Evolutionary conservation across 176 grass and related monocot genomes (phyloP).

Genomic region (Oryza glaberrima): DNA sequence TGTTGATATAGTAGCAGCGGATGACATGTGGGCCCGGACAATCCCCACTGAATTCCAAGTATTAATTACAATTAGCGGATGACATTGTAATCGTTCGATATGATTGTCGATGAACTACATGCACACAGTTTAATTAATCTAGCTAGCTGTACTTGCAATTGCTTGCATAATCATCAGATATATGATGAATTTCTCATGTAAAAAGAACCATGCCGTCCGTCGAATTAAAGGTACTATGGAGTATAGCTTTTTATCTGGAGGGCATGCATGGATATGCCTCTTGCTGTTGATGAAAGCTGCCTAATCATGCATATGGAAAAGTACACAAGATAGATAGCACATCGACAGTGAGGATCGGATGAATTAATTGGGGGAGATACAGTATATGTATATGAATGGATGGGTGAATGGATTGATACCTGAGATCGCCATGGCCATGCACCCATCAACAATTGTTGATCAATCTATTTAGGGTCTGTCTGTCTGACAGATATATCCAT

Average conservation of each 20-base stretch:
- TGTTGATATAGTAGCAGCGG: too few relatives aligned
- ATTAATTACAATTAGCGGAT: too few relatives aligned
- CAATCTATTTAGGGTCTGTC: not conserved
- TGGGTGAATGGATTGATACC: not conserved
- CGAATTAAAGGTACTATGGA: not conserved
- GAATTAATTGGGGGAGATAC: not conserved
- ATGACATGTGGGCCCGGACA: too few relatives aligned
- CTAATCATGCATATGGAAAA: not conserved
- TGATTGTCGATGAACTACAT: too few relatives aligned
- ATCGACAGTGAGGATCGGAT: not conserved
- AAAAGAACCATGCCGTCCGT: not conserved
- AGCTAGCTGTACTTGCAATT: too few relatives aligned
- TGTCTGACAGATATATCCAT: not conserved
- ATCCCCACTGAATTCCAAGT: too few relatives aligned
- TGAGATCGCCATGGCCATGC: not conserved
- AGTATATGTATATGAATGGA: not conserved
- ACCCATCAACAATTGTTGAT: not conserved
- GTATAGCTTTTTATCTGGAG: not conserved
- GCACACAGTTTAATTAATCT: too few relatives aligned
- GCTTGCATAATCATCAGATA: too few relatives aligned
- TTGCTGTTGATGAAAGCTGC: slow-evolving; percentile 13
- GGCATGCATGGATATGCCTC: not conserved
- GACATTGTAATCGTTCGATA: too few relatives aligned
- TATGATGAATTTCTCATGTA: not conserved
- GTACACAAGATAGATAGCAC: not conserved